Percentiles rank a stretch among this genome's conserved stretches.
These are phyloP conservation scores for Cytospora chrysosperma DNA, from an alignment of 2,329 filamentous ascomycete genomes.

Conservation along the genomic window DNA sequence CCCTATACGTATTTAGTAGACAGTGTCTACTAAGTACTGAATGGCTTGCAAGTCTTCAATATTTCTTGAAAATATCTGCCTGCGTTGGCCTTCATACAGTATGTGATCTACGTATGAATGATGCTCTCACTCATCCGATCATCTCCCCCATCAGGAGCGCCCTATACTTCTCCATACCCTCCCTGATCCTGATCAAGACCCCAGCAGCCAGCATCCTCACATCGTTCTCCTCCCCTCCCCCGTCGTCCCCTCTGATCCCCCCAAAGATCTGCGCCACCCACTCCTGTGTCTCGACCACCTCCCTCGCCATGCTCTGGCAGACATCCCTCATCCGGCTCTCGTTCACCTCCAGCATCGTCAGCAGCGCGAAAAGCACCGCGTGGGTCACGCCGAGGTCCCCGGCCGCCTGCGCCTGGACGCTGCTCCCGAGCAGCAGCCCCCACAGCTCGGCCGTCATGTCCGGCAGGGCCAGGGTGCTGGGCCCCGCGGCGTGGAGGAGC, in stretches of 20 bases:
- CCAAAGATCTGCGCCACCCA: conserved; percentile 82
- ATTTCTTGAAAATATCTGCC: too few species aligned
- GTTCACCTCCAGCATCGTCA: conserved; percentile 82
- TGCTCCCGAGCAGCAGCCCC: conserved; percentile 66
- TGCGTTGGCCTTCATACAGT: too few species aligned
- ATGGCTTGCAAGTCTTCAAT: too few species aligned
- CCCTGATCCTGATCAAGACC: conserved; percentile 72
- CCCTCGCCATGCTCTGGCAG: conserved; percentile 70
- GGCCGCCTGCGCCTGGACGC: conserved; percentile 58
- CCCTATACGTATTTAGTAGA: too few species aligned
- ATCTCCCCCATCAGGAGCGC: conserved; percentile 71
- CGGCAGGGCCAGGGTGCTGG: conserved; percentile 71
- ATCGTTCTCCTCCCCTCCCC: conserved; percentile 69
- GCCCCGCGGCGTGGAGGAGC: conserved; percentile 78
- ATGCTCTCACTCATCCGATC: conserved; percentile 36
- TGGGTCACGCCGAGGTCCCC: conserved; percentile 67
- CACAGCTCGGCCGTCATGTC: conserved; percentile 84
- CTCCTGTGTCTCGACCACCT: conserved; percentile 81
- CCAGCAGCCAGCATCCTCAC: conserved; percentile 77
- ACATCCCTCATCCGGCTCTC: conserved; percentile 68
- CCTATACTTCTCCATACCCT: conserved; percentile 81
- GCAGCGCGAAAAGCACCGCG: conserved; percentile 73
- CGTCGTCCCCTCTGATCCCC: conserved; percentile 48
- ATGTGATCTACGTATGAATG: neutral
- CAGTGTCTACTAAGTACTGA: too few species aligned